A percentile compares a stretch with the other conserved stretches of the same genome.
These are phyloP conservation scores for Tieghemostelium lacteum DNA, from an alignment of 78 protist genomes.

Conservation along the genomic window DNA sequence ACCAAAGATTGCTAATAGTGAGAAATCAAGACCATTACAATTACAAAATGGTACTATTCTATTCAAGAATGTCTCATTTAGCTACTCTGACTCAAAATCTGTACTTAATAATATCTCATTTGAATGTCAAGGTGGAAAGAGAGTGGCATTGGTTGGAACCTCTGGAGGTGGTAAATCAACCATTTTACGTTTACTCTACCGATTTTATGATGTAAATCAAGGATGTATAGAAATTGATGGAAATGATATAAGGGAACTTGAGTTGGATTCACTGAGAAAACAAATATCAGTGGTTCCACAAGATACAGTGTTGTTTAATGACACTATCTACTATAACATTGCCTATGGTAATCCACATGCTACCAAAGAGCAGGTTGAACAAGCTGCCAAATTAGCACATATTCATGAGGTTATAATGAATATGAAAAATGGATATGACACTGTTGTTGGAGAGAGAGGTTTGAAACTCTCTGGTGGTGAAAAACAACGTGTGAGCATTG, in stretches of 20 bases:
- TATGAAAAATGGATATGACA: conserved; percentile 85
- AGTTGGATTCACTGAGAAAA: conserved; percentile 64
- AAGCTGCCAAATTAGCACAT: conserved; percentile 87
- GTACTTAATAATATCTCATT: conserved; percentile 82
- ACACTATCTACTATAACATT: conserved; percentile 90
- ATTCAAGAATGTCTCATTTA: conserved; percentile 85
- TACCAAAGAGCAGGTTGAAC: conserved; percentile 66
- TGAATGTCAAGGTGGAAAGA: conserved; percentile 84
- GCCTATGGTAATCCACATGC: conserved; percentile 83
- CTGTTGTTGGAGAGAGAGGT: conserved; percentile 92
- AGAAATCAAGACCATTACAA: conserved; percentile 36
- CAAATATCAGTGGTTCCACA: conserved; percentile 92
- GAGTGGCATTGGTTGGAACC: conserved; percentile 94
- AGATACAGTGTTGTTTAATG: conserved; percentile 94
- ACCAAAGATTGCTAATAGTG: conserved; percentile 31
- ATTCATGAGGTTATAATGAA: conserved; percentile 84
- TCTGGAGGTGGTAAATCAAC: conserved; percentile 96
- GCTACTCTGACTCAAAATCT: conserved; percentile 50
- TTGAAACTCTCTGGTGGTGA: conserved; percentile 47
- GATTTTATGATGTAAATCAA: conserved; percentile 87
- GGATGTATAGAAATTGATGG: conserved; percentile 94
- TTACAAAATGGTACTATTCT: conserved; percentile 73
- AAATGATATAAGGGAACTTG: conserved; percentile 74
- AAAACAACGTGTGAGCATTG: conserved; percentile 54
- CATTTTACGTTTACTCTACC: conserved; percentile 84